Evolutionary conservation across 106 monocot genomes (phyloP).

Genomic region (Cymbidium sinense): DNA sequence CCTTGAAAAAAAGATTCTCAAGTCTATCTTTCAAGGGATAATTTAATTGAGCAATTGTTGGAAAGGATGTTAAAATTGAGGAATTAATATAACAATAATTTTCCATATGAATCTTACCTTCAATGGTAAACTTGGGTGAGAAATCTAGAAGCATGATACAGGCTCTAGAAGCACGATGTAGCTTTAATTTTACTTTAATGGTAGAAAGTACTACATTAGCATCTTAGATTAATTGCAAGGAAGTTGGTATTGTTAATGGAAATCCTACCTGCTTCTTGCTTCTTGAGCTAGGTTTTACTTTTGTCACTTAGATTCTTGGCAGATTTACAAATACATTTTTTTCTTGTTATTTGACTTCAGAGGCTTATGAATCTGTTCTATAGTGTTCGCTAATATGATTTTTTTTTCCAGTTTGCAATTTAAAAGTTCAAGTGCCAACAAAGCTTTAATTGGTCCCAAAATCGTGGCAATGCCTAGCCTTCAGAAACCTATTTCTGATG

Average conservation of each 20-base stretch:
- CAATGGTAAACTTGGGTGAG: background rate
- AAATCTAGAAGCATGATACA: background rate
- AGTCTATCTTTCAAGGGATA: no score
- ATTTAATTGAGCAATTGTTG: background rate
- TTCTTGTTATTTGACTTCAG: background rate
- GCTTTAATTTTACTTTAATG: background rate
- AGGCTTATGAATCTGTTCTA: background rate
- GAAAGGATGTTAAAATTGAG: background rate
- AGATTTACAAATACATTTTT: background rate
- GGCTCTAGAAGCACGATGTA: no score
- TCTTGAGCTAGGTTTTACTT: background rate
- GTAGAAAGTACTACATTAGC: background rate
- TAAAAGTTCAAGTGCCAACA: background rate
- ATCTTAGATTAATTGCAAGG: background rate
- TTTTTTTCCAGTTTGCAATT: background rate
- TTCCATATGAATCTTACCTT: background rate
- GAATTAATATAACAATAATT: background rate
- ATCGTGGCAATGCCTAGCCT: background rate
- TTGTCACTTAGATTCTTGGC: background rate
- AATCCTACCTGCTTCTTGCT: background rate
- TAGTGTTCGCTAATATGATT: background rate
- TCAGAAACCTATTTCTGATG: constrained; percentile 10
- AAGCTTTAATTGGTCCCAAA: background rate
- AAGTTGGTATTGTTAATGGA: background rate
- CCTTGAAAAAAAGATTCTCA: background rate